Evolutionary conservation across 2,329 filamentous ascomycete genomes (phyloP), one percentile per base, ranked within the genome.

Genomic region (Colletotrichum lini): DNA sequence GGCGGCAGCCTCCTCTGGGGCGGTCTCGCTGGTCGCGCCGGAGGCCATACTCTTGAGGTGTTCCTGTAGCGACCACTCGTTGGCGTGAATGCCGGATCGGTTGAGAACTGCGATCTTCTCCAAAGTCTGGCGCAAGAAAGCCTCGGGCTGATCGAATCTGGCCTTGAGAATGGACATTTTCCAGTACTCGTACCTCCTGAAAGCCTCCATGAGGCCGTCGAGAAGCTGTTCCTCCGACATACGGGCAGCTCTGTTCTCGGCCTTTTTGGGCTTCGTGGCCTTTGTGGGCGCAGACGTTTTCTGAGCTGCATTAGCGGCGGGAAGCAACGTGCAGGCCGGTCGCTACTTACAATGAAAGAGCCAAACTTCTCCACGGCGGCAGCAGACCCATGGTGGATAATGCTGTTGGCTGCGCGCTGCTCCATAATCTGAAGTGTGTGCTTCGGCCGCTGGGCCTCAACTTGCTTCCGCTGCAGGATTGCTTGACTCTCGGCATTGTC

Each of bases 101-200:
- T 97, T 92, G 72, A 98, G 84, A 23, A 93, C 90, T 0, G 94
- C 96, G 71, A 98, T 90, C 78, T 94, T 91, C 73, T 95, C 93
- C 75, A 99, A 84, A 0, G 92, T 92, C 79, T 96, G 90, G 65
- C 96, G 94, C 73, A 99, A 89, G 80, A 95, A 98, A n/a, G 93
- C 91, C 80, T 98, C 96, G 1, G 96, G 96, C 82, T 99, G 96
- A 71, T 92, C 89, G 49, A 97, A 89, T 21, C 71, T 71, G n/a
- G 71, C 73, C 57, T 73, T 74, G 54, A 74, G 62, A 49, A 74
- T 72, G 7, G 73, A 74, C 71, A 74, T 74, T 53, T 74, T 74
- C 95, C 96, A 99, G 82, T 96, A 98, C 76, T 92, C 91, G 86
- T 93, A 97, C 77, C 93, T 86, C 67, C 92, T 90, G 90, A 98